Conservation (phyloP, 2,329 filamentous ascomycete genomes). For the Zasmidium angulare region DNA sequence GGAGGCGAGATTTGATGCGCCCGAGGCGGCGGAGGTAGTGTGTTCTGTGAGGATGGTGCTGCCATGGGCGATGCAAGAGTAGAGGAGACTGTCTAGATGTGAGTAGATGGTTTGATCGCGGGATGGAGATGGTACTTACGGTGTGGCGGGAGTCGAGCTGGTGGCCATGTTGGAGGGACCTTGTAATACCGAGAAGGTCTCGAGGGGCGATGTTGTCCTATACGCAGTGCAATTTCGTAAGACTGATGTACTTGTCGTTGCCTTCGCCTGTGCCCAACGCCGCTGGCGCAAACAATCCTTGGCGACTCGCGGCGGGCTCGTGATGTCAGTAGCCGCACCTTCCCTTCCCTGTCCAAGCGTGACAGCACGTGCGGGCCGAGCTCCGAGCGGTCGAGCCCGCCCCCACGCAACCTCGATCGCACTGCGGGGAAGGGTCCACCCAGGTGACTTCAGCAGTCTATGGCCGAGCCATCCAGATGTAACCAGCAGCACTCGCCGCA, state of each 20-base stretch:
- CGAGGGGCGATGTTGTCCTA: no score
- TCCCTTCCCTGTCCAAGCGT: not conserved
- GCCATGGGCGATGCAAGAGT: constrained; percentile 88
- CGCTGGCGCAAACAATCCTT: not conserved
- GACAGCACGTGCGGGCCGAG: no score
- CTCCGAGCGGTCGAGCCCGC: no score
- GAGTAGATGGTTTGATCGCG: not conserved
- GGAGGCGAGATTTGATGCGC: constrained; percentile 83
- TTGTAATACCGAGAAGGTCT: no score
- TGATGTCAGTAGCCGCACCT: not conserved
- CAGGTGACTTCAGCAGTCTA: no score
- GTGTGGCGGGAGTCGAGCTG: constrained; percentile 35
- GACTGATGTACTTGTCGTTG: not conserved
- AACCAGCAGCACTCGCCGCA: no score
- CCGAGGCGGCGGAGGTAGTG: constrained; percentile 78
- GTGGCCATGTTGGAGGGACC: constrained; percentile 34
- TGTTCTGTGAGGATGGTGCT: constrained; percentile 92
- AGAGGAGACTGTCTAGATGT: constrained; percentile 27
- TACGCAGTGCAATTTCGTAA: no score
- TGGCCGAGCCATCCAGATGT: no score
- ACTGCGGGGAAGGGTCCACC: no score
- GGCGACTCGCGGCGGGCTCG: not conserved
- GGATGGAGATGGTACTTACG: constrained; percentile 5
- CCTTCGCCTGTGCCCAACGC: not conserved
- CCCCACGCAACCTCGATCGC: no score